Conservation (phyloP, 1,284 basidiomycete species). For the Baeospora myosura region DNA sequence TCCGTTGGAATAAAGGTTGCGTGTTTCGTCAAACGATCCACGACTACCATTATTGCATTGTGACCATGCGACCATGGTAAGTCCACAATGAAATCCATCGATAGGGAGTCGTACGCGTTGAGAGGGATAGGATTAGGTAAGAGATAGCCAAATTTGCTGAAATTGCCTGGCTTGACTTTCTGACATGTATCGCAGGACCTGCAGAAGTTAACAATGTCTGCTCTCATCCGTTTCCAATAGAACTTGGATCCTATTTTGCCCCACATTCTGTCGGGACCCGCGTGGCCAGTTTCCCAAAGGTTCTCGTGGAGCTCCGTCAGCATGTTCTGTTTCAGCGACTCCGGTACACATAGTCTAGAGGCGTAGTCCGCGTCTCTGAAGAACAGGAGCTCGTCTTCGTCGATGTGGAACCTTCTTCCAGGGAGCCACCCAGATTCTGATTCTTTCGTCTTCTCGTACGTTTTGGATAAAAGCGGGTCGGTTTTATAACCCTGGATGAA, state of each 20-base stretch:
- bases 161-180: neutral
- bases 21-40: constrained; percentile 33
- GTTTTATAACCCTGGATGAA: too few species aligned
- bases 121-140: constrained; percentile 29
- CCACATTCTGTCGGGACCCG: neutral
- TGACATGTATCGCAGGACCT: neutral
- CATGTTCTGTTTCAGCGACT: neutral
- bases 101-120: constrained; percentile 31
- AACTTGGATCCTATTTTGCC: neutral
- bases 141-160: constrained; percentile 14
- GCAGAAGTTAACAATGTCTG: neutral
- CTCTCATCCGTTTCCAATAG: neutral
- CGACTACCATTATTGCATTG: constrained; percentile 22
- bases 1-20: constrained; percentile 28
- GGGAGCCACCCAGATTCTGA: too few species aligned
- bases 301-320: neutral
- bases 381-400: neutral
- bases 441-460: too few species aligned
- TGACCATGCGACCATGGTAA: constrained; percentile 31
- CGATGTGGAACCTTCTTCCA: too few species aligned
- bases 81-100: constrained; percentile 38
- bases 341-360: neutral
- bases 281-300: neutral
- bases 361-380: neutral
- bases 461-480: too few species aligned